Evolutionary conservation across 768 basidiomycete species (phyloP).

Genomic region (Hygrophorus pudorinus): DNA sequence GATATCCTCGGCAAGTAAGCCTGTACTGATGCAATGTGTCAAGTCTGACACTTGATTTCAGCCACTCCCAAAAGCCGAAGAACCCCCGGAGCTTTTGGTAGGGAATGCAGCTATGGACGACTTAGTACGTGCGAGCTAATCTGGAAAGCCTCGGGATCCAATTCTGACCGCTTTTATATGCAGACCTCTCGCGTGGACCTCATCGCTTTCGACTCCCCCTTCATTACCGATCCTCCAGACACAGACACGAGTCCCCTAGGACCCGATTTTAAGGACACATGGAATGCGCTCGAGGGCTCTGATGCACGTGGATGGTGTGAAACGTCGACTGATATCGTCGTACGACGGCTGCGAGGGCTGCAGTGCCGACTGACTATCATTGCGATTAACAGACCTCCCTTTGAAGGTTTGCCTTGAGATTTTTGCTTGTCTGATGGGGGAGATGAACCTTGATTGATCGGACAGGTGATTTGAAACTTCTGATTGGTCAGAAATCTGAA

Average conservation of each 20-base stretch:
- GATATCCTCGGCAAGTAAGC: slow-evolving; percentile 14
- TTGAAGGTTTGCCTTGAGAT: slow-evolving; percentile 36
- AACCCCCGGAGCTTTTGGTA: background rate
- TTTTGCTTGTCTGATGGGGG: background rate
- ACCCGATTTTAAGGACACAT: slow-evolving; percentile 43
- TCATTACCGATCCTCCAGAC: slow-evolving; percentile 36
- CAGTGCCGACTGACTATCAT: slow-evolving; percentile 37
- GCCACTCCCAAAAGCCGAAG: background rate
- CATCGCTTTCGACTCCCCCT: slow-evolving; percentile 68
- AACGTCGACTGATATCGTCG: slow-evolving; percentile 39
- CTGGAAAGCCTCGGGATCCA: background rate
- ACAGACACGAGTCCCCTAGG: slow-evolving; percentile 6
- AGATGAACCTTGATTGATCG: slow-evolving; percentile 10
- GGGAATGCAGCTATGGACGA: slow-evolving; percentile 8
- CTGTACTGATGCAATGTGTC: background rate
- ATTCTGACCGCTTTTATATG: slow-evolving; percentile 7
- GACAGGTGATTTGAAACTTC: slow-evolving; percentile 58
- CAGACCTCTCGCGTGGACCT: slow-evolving; percentile 40
- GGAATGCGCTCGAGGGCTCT: slow-evolving; percentile 40
- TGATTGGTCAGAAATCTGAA: slow-evolving; percentile 24
- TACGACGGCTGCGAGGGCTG: slow-evolving; percentile 40
- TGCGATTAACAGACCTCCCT: slow-evolving; percentile 45
- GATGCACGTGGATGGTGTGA: slow-evolving; percentile 64
- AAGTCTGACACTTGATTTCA: background rate
- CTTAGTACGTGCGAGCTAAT: slow-evolving; percentile 8